Percentiles rank a stretch among this genome's conserved stretches.
Evolutionary conservation across 805 yeast species (phyloP).

Genomic region (Saturnispora serradocipensis): DNA sequence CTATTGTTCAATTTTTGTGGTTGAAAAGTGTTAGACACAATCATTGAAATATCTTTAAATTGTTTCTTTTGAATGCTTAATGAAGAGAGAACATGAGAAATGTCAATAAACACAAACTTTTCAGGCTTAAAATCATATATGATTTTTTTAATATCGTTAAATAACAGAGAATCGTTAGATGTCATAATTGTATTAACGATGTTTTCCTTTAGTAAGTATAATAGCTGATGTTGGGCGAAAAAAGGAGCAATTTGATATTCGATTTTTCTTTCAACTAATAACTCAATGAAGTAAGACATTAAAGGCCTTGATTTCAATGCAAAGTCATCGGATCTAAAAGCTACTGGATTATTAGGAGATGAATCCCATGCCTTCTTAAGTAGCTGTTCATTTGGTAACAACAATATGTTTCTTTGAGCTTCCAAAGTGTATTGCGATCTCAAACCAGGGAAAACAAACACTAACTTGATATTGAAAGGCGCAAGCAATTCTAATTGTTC

Average conservation of each 20-base stretch:
- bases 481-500: constrained; percentile 54
- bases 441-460: constrained; percentile 72
- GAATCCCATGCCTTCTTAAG: constrained; percentile 42
- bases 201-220: constrained; percentile 50
- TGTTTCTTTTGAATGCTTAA: constrained; percentile 54
- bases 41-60: constrained; percentile 64
- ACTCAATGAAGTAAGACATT: constrained; percentile 45
- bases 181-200: constrained; percentile 60
- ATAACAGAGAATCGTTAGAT: constrained; percentile 57
- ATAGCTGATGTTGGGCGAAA: constrained; percentile 69
- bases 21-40: constrained; percentile 72
- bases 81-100: constrained; percentile 47
- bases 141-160: constrained; percentile 53
- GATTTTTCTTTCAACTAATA: constrained; percentile 45
- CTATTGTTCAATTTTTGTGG: constrained; percentile 44
- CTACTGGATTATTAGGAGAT: constrained; percentile 18
- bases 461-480: constrained; percentile 59
- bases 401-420: constrained; percentile 9
- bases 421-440: constrained; percentile 28
- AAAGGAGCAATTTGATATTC: constrained; percentile 78
- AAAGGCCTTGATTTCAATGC: constrained; percentile 43
- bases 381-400: constrained; percentile 31
- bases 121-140: constrained; percentile 64
- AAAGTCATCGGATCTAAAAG: constrained; percentile 42
- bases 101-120: constrained; percentile 62